Evolutionary conservation across 2,329 filamentous ascomycete species (phyloP), one percentile per base, ranked within the genome.

Genomic region (Fusarium sp.): DNA sequence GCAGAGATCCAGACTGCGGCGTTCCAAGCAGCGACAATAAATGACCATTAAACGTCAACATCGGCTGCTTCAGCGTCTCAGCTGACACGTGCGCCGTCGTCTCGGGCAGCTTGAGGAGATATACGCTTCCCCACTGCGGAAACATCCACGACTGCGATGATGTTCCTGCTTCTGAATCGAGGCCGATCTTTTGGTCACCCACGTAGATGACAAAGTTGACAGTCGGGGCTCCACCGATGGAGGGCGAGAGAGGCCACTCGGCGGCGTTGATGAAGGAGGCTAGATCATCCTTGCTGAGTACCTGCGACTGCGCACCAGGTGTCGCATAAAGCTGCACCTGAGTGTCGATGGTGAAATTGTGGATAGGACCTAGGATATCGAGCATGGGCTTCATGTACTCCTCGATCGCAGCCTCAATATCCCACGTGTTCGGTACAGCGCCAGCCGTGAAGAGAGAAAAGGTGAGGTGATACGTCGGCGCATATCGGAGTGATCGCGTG

Each of bases 261-360:
- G 96, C 96, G 3, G 96, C 95, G 79, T 99, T 99, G 83, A 99
- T 95, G 79, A 99, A 99, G 1, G 94, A 95, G 40, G 94, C 94
- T 2, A 99, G 87, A 77, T 98, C 95, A 76, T 97, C 93, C 80
- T 94, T 95, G 77, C 90, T 91, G 38, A 99, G 85, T 0, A 93
- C 88, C 27, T 91, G 84, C 18, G 87, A 87, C 77, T 89, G 87
- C 1, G 90, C 89, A n/a, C 91, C 89, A 0, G 90, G 89, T 2
- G 86, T 85, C n/a, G 96, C 96, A 80, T 98, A 98, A 0, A 98
- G 89, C 83, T 99, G 96, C 4, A 99, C 93, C 83, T 99, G 96
- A 0, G 95, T 97, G 80, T 98, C 95, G 59, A 98, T 92, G 16
- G 95, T 98, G 79, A 99, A 98, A 81, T 97, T 96, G 85, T 95